A percentile compares a stretch with the other conserved stretches of the same genome.
Conservation (phyloP, 2,329 filamentous ascomycete species). For the Diplodia intermedia region DNA sequence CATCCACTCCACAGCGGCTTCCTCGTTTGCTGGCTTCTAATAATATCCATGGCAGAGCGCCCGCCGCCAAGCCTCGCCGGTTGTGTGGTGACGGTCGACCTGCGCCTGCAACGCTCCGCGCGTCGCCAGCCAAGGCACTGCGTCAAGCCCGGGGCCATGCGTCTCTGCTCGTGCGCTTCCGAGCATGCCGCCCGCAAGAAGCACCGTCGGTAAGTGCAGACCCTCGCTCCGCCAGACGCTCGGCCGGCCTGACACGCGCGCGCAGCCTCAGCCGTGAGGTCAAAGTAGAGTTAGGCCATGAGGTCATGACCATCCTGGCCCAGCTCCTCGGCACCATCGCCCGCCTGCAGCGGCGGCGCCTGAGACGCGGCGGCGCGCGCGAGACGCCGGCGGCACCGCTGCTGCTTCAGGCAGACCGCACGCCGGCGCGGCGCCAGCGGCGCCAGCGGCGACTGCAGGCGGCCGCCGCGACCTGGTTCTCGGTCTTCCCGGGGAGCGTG, state of each 20-base stretch:
- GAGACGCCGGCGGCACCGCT: conserved; percentile 4
- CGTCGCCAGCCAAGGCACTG: conserved; percentile 15
- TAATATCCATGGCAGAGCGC: neutral
- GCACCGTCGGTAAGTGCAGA: conserved; percentile 2
- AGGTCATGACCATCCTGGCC: conserved; percentile 17
- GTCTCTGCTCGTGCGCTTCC: neutral
- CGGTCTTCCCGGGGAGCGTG: conserved; percentile 45
- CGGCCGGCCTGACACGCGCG: conserved; percentile 1
- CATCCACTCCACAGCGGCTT: conserved; percentile 2
- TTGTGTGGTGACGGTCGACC: neutral
- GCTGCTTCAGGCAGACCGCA: conserved; percentile 15
- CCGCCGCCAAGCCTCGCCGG: conserved; percentile 11
- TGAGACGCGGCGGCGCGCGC: neutral
- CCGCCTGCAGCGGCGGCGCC: conserved; percentile 9
- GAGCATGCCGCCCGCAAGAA: neutral
- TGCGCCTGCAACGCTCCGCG: conserved; percentile 11
- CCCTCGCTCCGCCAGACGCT: conserved; percentile 10
- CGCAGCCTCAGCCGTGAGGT: conserved; percentile 29
- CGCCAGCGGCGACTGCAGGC: conserved; percentile 5
- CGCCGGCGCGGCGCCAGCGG: neutral
- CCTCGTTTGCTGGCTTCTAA: conserved; percentile 14
- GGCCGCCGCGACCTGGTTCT: conserved; percentile 46
- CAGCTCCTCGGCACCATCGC: conserved; percentile 15
- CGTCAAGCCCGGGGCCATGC: conserved; percentile 5
- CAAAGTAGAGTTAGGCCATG: conserved; percentile 27